Evolutionary conservation across 2,329 filamentous ascomycete species (phyloP), one percentile per base, ranked within the genome.

Genomic region (Alternaria triticimaculans): DNA sequence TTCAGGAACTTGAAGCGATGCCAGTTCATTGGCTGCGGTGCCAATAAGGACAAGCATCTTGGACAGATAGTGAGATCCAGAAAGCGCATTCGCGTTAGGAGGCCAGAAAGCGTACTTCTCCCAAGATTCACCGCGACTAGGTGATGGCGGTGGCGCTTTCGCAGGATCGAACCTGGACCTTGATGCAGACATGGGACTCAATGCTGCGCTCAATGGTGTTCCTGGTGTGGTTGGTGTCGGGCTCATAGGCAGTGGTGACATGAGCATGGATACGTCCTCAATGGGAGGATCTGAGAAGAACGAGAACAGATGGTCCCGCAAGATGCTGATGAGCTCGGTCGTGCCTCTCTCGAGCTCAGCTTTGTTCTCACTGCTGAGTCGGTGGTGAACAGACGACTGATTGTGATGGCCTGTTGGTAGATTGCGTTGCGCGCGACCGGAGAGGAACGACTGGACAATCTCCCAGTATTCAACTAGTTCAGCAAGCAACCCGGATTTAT

Each of bases 61-160:
- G 55, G 92, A 89, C 6, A 99, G 86, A 75, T 97, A 97, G 78
- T 97, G 89, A 2, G 95, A 92, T n/a, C 92, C 95, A 62, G 94
- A 96, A 23, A 98, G 83, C 0, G 94, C 94, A 76, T 97, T 98
- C 2, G 94, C 92, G 82, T 92, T 91, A 0, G 95, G 96, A 5
- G 95, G 94, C 94, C 95, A 98, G 80, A 98, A 99, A 0, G 94
- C 95, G 79, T 82, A 96, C 89, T 82, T 95, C 91, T 98, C 96
- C 93, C 94, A 98, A 0, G 90, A 83, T 72, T 97, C 93, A 6
- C 94, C 95, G 48, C 87, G 88, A 70, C 87, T 78, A 5, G 81
- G 92, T 0, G 93, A 92, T 0, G 92, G 93, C 2, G 90, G 89
- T 2, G 93, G 94, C 3, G 92, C 83, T 66, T 92, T 94, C 74